A percentile compares a stretch with the other conserved stretches of the same genome.
These are phyloP conservation scores for Pilobolus umbonatus DNA, from an alignment of 192 early-diverging fungal genomes.

Conservation along the genomic window DNA sequence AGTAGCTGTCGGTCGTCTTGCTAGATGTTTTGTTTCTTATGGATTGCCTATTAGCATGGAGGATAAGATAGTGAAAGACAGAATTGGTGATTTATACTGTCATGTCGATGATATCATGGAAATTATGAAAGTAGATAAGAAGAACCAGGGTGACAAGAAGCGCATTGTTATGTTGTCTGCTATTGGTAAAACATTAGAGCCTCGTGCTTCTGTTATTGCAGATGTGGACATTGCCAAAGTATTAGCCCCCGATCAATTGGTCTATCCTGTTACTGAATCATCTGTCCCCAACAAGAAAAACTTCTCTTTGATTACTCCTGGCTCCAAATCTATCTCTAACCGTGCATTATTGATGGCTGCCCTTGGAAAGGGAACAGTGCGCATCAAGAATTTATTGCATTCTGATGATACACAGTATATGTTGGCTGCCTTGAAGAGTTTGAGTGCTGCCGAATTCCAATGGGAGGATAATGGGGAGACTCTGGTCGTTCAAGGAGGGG, in stretches of 20 bases:
- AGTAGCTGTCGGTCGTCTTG: conserved; percentile 80
- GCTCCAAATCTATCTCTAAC: conserved; percentile 98
- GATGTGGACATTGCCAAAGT: conserved; percentile 83
- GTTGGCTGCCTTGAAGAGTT: conserved; percentile 84
- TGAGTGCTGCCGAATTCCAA: conserved; percentile 78
- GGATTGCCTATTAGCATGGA: conserved; percentile 82
- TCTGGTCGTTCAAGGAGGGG: conserved; percentile 78
- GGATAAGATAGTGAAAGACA: conserved; percentile 66
- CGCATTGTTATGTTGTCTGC: conserved; percentile 80
- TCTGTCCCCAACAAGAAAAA: conserved; percentile 31
- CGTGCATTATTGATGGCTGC: conserved; percentile 90
- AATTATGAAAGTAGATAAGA: conserved; percentile 94
- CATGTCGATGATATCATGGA: conserved; percentile 82
- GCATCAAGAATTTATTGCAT: conserved; percentile 82
- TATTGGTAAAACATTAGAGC: conserved; percentile 84
- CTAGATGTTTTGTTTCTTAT: conserved; percentile 80
- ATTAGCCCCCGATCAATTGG: conserved; percentile 68
- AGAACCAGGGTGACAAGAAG: conserved; percentile 89
- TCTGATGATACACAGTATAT: conserved; percentile 99
- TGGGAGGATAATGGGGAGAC: conserved; percentile 94
- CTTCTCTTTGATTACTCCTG: conserved; percentile 72
- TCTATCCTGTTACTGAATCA: conserved; percentile 53
- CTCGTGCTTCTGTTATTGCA: conserved; percentile 73
- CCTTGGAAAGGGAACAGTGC: conserved; percentile 74
- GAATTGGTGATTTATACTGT: conserved; percentile 58